Base-by-base conservation (phyloP, 352 stramenopile species). In the Pythium biforme region DNA sequence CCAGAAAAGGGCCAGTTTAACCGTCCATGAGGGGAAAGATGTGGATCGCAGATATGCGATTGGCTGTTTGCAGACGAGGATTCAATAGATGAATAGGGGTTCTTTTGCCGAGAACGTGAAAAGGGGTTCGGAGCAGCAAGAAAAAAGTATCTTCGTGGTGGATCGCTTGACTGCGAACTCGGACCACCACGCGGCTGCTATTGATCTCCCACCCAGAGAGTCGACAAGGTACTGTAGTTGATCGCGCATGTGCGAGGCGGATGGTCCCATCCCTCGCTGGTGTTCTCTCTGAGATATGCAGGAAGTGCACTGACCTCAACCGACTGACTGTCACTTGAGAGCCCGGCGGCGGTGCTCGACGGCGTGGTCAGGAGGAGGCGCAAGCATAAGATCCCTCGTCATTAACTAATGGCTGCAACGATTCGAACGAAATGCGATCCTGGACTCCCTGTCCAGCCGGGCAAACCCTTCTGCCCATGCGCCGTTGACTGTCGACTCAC, bases 101-200 rank as follows among this genome's bases (percentile, higher is more conserved):
- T 19, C 15, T 15, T 34, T 15, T 17, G 5, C 25, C 8, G 47
- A 57, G 56, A 62, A 65, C 49, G 29, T 33, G 49, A 69, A 71
- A 64, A 53, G 31, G 37, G 58, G 37, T 46, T 37, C 29, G 11
- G 40, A 52, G 23, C 26, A 45, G 37, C 46, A 51, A 67, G 62
- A 64, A 51, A 68, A 72, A 72, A 72, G 65, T 72, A 72, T 72
- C 65, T 72, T 72, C 25, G 17, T 55, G 55, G 48, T 59, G 49
- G 57, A 70, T 48, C 56, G 22, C n/a, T n/a, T 31, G 48, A 23
- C n/a, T 46, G 12, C n/a, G 43, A 25, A 14, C 15, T 22, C 26
- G 27, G 51, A 57, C 52, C 8, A 8, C 4, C 52, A 49, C 26
- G 49, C 48, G 55, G 55, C 49, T 69, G 55, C 53, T 17, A 59